Base-by-base conservation (phyloP, 2,329 filamentous ascomycete species). In the Calonectria honghensis region DNA sequence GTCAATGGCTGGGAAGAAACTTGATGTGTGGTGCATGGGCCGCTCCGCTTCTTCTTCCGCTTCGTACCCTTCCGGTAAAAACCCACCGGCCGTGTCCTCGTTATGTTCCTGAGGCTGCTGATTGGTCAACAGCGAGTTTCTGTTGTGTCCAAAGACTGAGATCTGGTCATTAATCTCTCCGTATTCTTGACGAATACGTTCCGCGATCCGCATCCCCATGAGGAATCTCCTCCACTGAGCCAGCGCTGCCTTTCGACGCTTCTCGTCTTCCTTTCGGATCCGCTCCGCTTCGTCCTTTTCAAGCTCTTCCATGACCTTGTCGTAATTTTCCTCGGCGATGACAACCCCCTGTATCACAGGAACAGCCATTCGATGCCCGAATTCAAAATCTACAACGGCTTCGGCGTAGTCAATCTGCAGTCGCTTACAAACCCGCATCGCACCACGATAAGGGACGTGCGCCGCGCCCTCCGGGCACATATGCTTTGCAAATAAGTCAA, bases 381-480 rank as follows among this genome's bases (percentile, higher is more conserved):
- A 99, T 82, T 99, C 97, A 83, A 99, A 99, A 1, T 95, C 97
- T 0, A 96, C 96, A 3, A 98, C 97, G 1, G 97, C 97, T 85
- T 98, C 97, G 0, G 97, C 97, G 79, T 93, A 97, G 82, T 98
- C 96, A 48, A 98, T 94, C 5, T 92, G 92, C 0, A 99, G 88
- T 75, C 94, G 93, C 82, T 95, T 95, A 84, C 96, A 98, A 1
- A 98, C 91, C 63, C 93, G 93, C 39, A 93, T 92, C 0, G 93
- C 94, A 0, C 95, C 95, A 59, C 93, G 91, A 69, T 93, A 93
- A 0, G 95, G 95, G 2, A 98, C 89, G 83, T 99, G 97, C 0
- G 94, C 91, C 3, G 96, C 96, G 0, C 97, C 95, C 79, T 82
- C 65, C 0, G 97, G 97, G 32, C 97, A 93, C 97, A 99, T 98